Conservation (phyloP, 177 flowering plant genomes). For the Vitis hybrid region DNA sequence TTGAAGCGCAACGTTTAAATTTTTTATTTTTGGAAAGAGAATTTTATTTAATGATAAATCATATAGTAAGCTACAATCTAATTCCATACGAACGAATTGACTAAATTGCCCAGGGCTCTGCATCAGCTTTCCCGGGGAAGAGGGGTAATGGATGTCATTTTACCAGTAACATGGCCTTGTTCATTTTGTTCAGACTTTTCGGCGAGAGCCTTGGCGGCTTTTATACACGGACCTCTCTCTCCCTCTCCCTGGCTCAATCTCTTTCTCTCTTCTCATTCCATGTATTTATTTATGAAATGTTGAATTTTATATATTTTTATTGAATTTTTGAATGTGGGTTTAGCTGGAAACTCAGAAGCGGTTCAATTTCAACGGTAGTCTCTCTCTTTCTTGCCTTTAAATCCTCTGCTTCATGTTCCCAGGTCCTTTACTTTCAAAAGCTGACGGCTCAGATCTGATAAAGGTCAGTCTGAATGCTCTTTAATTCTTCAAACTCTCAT, state of each 20-base stretch:
- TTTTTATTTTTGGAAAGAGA: no score
- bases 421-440: background rate
- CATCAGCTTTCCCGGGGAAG: background rate
- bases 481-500: no score
- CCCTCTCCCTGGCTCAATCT: background rate
- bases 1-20: no score
- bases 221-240: background rate
- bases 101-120: background rate
- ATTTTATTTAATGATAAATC: no score
- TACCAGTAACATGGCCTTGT: background rate
- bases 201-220: conserved; percentile 1
- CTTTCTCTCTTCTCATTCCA: no score
- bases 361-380: background rate
- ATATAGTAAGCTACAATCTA: no score
- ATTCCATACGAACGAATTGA: no score
- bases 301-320: background rate
- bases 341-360: background rate
- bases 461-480: background rate
- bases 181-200: background rate
- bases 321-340: background rate
- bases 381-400: background rate
- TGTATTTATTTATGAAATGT: background rate
- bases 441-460: background rate
- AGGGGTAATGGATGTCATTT: background rate
- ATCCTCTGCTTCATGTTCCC: no score